Evolutionary conservation across 192 early-diverging fungal species (phyloP).

Genomic region (Coemansia sp.): DNA sequence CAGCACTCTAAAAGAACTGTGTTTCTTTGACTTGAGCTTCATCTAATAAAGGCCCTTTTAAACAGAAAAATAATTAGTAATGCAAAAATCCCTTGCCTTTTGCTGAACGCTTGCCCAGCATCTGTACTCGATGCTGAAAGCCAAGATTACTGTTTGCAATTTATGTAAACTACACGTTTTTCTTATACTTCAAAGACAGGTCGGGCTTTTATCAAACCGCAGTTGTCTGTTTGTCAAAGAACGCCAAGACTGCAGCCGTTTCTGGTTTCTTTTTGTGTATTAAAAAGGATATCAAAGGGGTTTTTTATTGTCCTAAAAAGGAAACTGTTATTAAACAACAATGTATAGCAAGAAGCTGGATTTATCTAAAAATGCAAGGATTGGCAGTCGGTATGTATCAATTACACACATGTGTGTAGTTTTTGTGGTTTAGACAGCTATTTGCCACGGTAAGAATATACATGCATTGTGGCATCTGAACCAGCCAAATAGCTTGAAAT

Average conservation of each 20-base stretch:
- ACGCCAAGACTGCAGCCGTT: neutral
- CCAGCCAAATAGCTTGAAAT: too few relatives aligned
- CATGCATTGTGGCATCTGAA: too few relatives aligned
- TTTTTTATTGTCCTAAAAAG: constrained; percentile 1
- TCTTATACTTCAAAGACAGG: neutral
- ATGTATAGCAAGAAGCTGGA: neutral
- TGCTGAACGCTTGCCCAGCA: neutral
- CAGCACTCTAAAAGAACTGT: neutral
- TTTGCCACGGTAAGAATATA: too few relatives aligned
- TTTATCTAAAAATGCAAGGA: neutral
- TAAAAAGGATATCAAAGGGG: neutral
- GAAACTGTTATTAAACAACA: neutral
- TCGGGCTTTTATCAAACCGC: neutral
- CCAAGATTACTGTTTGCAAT: neutral
- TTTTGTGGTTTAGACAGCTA: too few relatives aligned
- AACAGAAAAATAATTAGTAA: neutral
- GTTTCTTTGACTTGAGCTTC: neutral
- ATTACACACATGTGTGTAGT: too few relatives aligned
- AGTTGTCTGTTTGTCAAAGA: neutral
- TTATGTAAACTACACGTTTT: neutral
- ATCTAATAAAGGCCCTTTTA: constrained; percentile 2
- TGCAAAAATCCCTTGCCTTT: neutral
- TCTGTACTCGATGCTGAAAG: neutral
- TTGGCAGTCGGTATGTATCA: too few relatives aligned
- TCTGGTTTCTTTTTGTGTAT: neutral